phyloP scores from a whole-genome alignment of 345 rosid species.

The Draba incana region DNA sequence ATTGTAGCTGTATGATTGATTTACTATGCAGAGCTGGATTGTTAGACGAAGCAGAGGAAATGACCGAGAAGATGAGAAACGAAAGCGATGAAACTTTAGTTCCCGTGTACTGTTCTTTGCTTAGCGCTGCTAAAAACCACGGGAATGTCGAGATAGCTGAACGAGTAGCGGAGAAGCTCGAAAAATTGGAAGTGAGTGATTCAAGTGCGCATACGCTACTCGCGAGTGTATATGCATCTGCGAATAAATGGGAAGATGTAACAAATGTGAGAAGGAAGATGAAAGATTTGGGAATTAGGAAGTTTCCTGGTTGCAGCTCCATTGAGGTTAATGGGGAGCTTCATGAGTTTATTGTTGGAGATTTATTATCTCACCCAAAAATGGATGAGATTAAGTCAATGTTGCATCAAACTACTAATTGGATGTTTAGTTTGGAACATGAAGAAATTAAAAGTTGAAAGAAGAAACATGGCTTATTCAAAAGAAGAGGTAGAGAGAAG shows the following conservation, averaged over 20 bases:
- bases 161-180: conserved; percentile 54
- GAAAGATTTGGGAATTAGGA: conserved; percentile 71
- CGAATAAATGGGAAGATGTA: conserved; percentile 77
- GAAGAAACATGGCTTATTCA: conserved; percentile 28
- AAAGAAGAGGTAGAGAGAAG: conserved; percentile 28
- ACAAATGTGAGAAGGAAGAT: conserved; percentile 65
- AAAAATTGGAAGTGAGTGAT: conserved; percentile 53
- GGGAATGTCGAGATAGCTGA: conserved; percentile 65
- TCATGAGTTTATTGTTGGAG: conserved; percentile 58
- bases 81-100: conserved; percentile 43
- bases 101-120: conserved; percentile 71
- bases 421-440: conserved; percentile 37
- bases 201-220: conserved; percentile 66
- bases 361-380: conserved; percentile 47
- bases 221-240: conserved; percentile 67
- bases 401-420: conserved; percentile 42
- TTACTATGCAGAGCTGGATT: conserved; percentile 73
- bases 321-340: conserved; percentile 53
- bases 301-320: conserved; percentile 81
- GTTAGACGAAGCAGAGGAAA: conserved; percentile 67
- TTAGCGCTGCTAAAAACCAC: conserved; percentile 71
- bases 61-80: conserved; percentile 44
- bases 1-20: conserved; percentile 71
- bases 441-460: conserved; percentile 24
- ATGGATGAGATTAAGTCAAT: conserved; percentile 46